Percentiles rank a stretch among this genome's conserved stretches.
phyloP scores from a whole-genome alignment of 192 early-diverging fungal genomes.

The Umbelopsis vinacea region DNA sequence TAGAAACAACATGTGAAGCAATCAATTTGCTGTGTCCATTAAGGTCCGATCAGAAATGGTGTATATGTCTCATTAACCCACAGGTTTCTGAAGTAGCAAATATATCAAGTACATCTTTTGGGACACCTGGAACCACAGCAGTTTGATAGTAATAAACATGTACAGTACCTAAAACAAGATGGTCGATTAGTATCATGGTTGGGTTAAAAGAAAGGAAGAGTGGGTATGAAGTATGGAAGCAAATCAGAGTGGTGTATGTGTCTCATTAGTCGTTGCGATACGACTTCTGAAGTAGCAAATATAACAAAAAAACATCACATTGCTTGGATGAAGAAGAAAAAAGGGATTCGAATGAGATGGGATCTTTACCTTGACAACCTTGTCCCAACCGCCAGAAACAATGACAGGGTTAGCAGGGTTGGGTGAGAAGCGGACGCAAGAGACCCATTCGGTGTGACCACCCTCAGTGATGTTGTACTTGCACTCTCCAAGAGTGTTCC shows the following conservation, averaged over 20 bases:
- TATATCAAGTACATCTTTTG: constrained; percentile 19
- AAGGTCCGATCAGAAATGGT: constrained; percentile 16
- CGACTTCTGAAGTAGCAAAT: constrained; percentile 25
- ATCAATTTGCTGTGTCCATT: not conserved
- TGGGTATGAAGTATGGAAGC: not conserved
- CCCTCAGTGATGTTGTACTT: constrained; percentile 98
- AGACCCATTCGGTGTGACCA: constrained; percentile 98
- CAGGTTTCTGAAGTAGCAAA: constrained; percentile 23
- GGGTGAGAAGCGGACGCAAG: constrained; percentile 99
- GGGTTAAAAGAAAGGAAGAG: not conserved
- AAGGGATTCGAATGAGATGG: not conserved
- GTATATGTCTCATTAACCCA: constrained; percentile 18
- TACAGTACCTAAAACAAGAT: not conserved
- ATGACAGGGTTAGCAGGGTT: constrained; percentile 98
- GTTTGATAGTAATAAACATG: not conserved
- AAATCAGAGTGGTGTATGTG: constrained; percentile 23
- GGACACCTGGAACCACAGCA: not conserved
- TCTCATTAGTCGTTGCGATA: constrained; percentile 18
- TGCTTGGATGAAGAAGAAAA: not conserved
- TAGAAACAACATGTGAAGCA: not conserved
- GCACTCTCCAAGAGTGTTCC: constrained; percentile 99
- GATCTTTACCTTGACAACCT: constrained; percentile 85
- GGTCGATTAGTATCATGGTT: not conserved
- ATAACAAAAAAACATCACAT: constrained; percentile 20
- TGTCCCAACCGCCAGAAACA: constrained; percentile 99